These are phyloP conservation scores for Alternaria novae-zelandiae DNA, from an alignment of 2,329 filamentous ascomycete species.

Conservation along the genomic window DNA sequence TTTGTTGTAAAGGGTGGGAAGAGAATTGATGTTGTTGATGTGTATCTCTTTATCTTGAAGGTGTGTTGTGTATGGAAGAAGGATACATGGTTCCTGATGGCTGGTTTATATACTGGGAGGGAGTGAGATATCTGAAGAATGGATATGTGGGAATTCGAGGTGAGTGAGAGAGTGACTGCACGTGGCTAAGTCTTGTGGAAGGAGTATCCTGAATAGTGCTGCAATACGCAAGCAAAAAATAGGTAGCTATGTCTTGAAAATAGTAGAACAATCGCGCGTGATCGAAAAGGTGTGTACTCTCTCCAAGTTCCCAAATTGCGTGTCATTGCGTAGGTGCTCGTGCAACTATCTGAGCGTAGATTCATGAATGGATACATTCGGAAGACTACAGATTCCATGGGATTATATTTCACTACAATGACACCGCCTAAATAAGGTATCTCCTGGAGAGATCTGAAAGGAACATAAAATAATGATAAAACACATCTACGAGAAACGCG, in stretches of 20 bases:
- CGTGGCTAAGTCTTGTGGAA: neutral
- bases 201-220: neutral
- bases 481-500: no score
- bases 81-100: neutral
- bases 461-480: no score
- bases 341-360: neutral
- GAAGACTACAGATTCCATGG: neutral
- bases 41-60: neutral
- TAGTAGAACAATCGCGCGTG: neutral
- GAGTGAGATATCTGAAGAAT: neutral
- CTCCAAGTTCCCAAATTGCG: neutral
- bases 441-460: no score
- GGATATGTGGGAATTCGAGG: accelerated
- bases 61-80: neutral
- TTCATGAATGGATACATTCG: neutral
- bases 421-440: neutral
- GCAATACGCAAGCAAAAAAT: neutral
- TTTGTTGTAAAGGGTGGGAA: neutral
- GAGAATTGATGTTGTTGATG: neutral
- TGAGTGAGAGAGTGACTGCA: neutral
- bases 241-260: neutral
- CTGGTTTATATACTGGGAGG: neutral
- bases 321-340: neutral
- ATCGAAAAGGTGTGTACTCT: neutral
- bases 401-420: neutral